These are phyloP conservation scores for Taphrina deformans DNA, from an alignment of 1,139 yeast species.

Conservation along the genomic window DNA sequence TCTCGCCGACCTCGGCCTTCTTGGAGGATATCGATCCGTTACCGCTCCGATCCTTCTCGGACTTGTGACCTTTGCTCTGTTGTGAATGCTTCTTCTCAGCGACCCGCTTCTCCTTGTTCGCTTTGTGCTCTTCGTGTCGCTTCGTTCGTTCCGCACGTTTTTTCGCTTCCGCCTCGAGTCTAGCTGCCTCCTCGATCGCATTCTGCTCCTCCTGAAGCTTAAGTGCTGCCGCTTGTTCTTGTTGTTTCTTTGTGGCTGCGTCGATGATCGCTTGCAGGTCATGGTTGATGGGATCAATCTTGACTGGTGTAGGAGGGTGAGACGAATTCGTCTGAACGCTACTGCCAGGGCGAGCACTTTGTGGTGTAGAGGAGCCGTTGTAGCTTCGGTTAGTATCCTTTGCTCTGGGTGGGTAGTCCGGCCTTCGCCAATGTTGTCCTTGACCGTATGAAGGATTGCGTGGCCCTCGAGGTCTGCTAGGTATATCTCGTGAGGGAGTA, in stretches of 20 bases:
- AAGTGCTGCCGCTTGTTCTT: conserved; percentile 40
- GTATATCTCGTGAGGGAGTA: background rate
- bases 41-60: background rate
- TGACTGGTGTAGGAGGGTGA: conserved; percentile 11
- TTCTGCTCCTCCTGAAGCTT: conserved; percentile 38
- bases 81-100: conserved; percentile 4
- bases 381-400: background rate
- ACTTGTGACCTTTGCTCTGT: background rate
- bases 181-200: conserved; percentile 38
- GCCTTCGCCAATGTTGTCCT: conserved; percentile 19
- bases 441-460: conserved; percentile 17
- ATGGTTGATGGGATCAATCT: conserved; percentile 40
- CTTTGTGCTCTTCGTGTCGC: conserved; percentile 32
- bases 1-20: background rate
- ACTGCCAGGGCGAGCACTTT: background rate
- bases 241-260: conserved; percentile 48
- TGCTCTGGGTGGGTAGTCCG: background rate
- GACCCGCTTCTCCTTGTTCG: conserved; percentile 16
- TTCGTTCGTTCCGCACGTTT: conserved; percentile 31
- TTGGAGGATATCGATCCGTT: background rate
- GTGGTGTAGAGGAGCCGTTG: background rate
- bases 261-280: conserved; percentile 49
- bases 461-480: background rate
- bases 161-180: conserved; percentile 22
- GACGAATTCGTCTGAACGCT: background rate